Evolutionary conservation across 2,329 filamentous ascomycete genomes (phyloP).

Genomic region (Trichoderma sp.): DNA sequence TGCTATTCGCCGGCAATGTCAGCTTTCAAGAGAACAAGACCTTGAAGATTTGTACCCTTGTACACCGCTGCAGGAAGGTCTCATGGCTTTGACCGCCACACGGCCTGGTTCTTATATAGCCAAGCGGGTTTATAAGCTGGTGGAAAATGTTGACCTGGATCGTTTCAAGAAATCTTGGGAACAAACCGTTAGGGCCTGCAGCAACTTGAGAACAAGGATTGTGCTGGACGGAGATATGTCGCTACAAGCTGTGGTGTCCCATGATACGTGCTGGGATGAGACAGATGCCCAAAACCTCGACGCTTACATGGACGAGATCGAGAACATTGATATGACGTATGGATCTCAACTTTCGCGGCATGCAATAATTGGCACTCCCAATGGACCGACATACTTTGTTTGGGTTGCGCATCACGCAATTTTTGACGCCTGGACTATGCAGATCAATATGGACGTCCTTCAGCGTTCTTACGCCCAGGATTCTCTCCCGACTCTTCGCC

Average conservation of each 20-base stretch:
- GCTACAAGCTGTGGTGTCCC: conserved; percentile 18
- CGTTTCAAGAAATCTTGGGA: conserved; percentile 25
- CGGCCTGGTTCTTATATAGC: conserved; percentile 25
- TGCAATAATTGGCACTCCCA: not conserved
- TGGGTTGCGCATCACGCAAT: conserved; percentile 26
- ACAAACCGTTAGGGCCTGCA: conserved; percentile 14
- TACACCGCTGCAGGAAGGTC: conserved; percentile 38
- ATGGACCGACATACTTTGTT: conserved; percentile 19
- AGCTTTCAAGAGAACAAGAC: not conserved
- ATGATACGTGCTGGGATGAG: conserved; percentile 6
- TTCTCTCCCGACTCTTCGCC: not conserved
- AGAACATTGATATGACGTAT: not conserved
- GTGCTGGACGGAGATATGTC: conserved; percentile 14
- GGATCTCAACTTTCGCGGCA: conserved; percentile 14
- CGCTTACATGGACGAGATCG: not conserved
- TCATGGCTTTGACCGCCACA: conserved; percentile 30
- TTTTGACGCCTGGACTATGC: conserved; percentile 26
- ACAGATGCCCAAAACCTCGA: not conserved
- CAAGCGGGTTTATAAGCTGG: conserved; percentile 19
- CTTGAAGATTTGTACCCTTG: conserved; percentile 35
- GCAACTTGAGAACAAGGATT: conserved; percentile 26
- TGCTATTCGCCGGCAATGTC: not conserved
- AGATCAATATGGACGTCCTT: not conserved
- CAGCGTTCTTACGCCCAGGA: conserved; percentile 1
- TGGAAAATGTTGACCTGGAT: conserved; percentile 3